phyloP scores from a whole-genome alignment of 768 basidiomycete genomes.

The Gyrodon lividus region DNA sequence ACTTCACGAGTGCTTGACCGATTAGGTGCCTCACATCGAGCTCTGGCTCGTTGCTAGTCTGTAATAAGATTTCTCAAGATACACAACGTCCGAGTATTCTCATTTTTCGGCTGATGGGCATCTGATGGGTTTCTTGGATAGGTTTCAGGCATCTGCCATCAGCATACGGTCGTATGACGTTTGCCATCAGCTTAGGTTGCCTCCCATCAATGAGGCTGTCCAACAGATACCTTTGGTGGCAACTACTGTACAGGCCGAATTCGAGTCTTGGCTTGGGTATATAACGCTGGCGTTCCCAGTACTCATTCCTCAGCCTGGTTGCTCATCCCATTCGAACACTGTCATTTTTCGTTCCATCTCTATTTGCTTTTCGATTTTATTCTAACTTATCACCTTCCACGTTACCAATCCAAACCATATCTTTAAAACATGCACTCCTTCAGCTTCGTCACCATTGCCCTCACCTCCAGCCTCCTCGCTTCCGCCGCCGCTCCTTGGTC shows the following conservation, averaged over 20 bases:
- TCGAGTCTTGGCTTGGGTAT: slow-evolving; percentile 3
- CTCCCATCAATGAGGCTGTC: slow-evolving; percentile 7
- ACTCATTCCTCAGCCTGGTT: slow-evolving; percentile 12
- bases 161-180: not conserved
- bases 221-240: not conserved
- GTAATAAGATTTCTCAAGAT: too few relatives aligned
- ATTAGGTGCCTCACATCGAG: too few relatives aligned
- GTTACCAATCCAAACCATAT: slow-evolving; percentile 8
- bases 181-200: not conserved
- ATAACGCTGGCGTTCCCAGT: not conserved
- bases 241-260: too few relatives aligned
- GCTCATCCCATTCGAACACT: slow-evolving; percentile 12
- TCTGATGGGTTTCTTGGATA: not conserved
- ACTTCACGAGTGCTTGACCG: too few relatives aligned
- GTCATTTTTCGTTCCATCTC: slow-evolving; percentile 6
- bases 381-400: slow-evolving; percentile 6
- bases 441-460: slow-evolving; percentile 11
- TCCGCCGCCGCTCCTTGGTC: slow-evolving; percentile 16
- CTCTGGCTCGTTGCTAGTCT: too few relatives aligned
- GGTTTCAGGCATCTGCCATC: not conserved
- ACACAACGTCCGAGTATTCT: too few relatives aligned
- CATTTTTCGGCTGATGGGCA: too few relatives aligned
- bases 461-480: slow-evolving; percentile 16
- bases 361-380: slow-evolving; percentile 2
- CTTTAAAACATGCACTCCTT: slow-evolving; percentile 20